Evolutionary conservation across 495 filamentous ascomycete genomes (phyloP).

Genomic region (Annulohypoxylon maeteangense): DNA sequence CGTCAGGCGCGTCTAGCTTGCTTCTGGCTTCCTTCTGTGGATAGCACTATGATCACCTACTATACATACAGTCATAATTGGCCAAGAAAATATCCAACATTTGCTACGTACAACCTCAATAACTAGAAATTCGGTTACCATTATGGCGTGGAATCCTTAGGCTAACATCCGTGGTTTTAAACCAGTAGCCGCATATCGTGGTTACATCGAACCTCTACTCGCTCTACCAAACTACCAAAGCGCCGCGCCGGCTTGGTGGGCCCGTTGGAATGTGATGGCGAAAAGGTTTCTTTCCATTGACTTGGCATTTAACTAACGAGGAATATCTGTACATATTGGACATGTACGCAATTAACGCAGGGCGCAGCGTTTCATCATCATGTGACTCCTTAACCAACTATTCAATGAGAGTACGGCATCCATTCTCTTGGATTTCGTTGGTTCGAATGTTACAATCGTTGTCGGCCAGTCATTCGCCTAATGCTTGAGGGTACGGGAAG

Average conservation of each 20-base stretch:
- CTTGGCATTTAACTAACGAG: conserved; percentile 16
- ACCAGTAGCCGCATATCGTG: conserved; percentile 7
- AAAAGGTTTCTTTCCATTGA: conserved; percentile 15
- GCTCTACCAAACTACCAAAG: conserved; percentile 2
- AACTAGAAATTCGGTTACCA: conserved; percentile 15
- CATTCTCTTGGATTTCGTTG: conserved; percentile 17
- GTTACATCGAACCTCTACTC: conserved; percentile 6
- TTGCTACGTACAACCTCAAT: conserved; percentile 5
- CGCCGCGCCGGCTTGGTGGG: background rate
- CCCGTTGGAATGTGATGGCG: conserved; percentile 9
- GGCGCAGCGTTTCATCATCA: conserved; percentile 35
- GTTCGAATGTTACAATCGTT: conserved; percentile 1
- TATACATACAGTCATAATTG: background rate
- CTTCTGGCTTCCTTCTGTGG: background rate
- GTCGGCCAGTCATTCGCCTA: conserved; percentile 2
- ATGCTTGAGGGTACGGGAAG: conserved; percentile 1
- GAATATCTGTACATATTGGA: conserved; percentile 6
- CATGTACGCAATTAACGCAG: conserved; percentile 20
- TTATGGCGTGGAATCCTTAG: conserved; percentile 13
- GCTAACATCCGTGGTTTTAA: conserved; percentile 7
- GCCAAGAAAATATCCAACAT: background rate
- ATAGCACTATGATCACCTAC: conserved; percentile 9
- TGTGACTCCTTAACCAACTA: conserved; percentile 28
- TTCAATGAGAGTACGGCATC: conserved; percentile 27
- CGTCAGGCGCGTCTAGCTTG: background rate